Conservation (phyloP, 495 filamentous ascomycete species). For the Penicillium canescens region DNA sequence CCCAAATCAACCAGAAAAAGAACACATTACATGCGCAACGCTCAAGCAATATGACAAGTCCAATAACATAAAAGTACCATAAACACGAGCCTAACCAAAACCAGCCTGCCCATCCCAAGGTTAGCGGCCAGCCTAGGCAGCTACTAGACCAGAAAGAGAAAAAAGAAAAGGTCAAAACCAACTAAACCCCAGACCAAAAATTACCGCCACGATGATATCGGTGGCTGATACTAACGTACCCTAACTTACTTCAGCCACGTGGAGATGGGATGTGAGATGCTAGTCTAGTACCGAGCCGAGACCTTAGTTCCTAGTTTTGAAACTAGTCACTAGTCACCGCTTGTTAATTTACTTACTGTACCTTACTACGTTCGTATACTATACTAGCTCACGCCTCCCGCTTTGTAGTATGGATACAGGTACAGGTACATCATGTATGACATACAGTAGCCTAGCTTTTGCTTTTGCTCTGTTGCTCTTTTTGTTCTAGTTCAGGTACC, state of each 20-base stretch:
- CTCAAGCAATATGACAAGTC: conserved; percentile 1
- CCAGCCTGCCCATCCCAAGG: too few species aligned
- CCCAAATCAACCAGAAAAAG: background rate
- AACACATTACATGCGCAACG: too few species aligned
- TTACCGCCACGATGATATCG: conserved; percentile 8
- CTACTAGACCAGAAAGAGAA: background rate
- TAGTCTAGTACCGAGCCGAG: too few species aligned
- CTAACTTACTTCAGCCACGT: background rate
- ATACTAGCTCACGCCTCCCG: background rate
- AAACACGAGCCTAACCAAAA: too few species aligned
- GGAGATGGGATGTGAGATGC: background rate
- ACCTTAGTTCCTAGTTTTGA: too few species aligned
- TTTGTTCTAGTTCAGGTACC: conserved; percentile 2
- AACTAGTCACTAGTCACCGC: too few species aligned
- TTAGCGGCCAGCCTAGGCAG: background rate
- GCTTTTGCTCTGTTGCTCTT: background rate
- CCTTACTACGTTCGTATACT: background rate
- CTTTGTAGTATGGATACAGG: background rate
- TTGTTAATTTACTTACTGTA: too few species aligned
- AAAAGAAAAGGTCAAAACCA: conserved; percentile 1
- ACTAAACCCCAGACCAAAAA: conserved; percentile 4
- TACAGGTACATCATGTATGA: background rate
- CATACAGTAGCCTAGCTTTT: background rate
- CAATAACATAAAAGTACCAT: too few species aligned
- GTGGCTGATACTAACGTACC: conserved; percentile 3